A percentile compares a stretch with the other conserved stretches of the same genome.
Conservation (phyloP, 495 filamentous ascomycete species). For the Aspergillus saccharolyticus region DNA sequence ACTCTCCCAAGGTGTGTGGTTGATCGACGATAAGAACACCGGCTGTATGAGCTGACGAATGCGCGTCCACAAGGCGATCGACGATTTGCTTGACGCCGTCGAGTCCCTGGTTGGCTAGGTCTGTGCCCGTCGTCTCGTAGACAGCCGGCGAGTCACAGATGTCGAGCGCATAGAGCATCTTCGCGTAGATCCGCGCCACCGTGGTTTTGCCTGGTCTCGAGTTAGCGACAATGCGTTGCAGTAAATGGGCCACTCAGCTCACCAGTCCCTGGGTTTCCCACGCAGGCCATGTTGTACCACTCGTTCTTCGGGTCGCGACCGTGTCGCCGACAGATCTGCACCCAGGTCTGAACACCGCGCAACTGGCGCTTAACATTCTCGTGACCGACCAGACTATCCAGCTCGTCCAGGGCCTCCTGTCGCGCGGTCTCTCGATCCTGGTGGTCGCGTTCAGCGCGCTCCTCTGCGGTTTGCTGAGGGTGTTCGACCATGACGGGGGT, state of each 20-base stretch:
- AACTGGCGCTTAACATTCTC: slow-evolving; percentile 20
- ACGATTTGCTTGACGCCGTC: slow-evolving; percentile 53
- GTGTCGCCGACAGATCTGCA: slow-evolving; percentile 21
- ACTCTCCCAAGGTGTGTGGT: slow-evolving; percentile 43
- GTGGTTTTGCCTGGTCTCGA: slow-evolving; percentile 14
- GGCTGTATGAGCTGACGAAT: not conserved
- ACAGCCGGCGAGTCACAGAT: slow-evolving; percentile 11
- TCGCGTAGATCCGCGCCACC: slow-evolving; percentile 18
- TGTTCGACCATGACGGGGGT: not conserved
- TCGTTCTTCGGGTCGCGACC: slow-evolving; percentile 18
- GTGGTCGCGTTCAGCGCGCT: slow-evolving; percentile 6
- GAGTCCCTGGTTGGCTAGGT: slow-evolving; percentile 53
- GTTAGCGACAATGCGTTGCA: not conserved
- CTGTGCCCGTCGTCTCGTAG: slow-evolving; percentile 28
- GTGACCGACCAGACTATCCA: slow-evolving; percentile 13
- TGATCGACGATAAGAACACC: slow-evolving; percentile 62
- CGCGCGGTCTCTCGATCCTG: slow-evolving; percentile 7
- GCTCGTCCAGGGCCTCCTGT: slow-evolving; percentile 8
- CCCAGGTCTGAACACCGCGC: slow-evolving; percentile 17
- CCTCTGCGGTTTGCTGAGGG: not conserved
- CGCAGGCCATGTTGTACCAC: slow-evolving; percentile 18
- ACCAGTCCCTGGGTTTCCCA: slow-evolving; percentile 20
- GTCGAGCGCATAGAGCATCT: slow-evolving; percentile 15
- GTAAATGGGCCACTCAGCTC: not conserved
- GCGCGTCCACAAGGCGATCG: slow-evolving; percentile 34